Conservation (phyloP, 23 red algal species). For the Chondrus crispus region DNA sequence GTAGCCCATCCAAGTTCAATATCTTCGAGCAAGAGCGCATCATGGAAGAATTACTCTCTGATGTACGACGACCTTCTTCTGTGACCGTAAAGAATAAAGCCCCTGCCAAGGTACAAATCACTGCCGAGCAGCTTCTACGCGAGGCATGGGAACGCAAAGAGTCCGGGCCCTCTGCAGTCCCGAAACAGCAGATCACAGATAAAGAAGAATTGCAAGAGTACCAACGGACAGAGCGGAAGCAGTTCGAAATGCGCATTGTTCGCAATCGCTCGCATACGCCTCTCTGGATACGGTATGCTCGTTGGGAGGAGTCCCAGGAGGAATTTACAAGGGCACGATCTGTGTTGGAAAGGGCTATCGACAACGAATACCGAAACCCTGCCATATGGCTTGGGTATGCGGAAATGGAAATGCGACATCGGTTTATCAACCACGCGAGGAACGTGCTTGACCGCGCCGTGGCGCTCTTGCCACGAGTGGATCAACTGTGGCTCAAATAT, state of each 20-base stretch:
- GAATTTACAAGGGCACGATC: conserved; percentile 75
- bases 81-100: conserved; percentile 83
- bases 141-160: conserved; percentile 87
- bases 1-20: too few relatives aligned
- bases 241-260: conserved; percentile 77
- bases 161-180: conserved; percentile 1
- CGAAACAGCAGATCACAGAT: conserved; percentile 52
- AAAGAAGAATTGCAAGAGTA: conserved; percentile 67
- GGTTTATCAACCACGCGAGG: conserved; percentile 77
- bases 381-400: conserved; percentile 82
- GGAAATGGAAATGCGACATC: conserved; percentile 87
- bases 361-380: conserved; percentile 67
- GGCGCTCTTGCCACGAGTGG: conserved; percentile 66
- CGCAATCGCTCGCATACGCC: conserved; percentile 62
- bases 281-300: conserved; percentile 79
- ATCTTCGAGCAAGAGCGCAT: not conserved
- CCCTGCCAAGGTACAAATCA: conserved; percentile 84
- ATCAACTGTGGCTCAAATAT: conserved; percentile 81
- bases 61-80: not conserved
- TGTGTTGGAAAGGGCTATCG: conserved; percentile 82
- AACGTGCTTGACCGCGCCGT: conserved; percentile 88
- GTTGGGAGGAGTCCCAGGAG: conserved; percentile 83
- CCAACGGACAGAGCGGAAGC: conserved; percentile 63
- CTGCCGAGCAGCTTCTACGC: conserved; percentile 86
- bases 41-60: conserved; percentile 42